phyloP scores from a whole-genome alignment of 2,329 filamentous ascomycete species.

The Fusarium sp. region DNA sequence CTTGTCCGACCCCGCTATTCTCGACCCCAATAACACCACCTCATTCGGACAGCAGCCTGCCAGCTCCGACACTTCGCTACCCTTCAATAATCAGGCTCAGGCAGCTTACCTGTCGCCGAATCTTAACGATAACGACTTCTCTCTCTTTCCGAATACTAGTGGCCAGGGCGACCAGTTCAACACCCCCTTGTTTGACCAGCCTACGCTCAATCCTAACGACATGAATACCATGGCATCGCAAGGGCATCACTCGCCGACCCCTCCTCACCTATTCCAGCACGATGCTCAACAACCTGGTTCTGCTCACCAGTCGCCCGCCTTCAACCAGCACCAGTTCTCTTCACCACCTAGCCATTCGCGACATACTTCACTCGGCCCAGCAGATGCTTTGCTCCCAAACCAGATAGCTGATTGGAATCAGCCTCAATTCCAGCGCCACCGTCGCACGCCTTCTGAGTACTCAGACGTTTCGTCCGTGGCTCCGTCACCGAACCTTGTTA shows the following conservation, averaged over 20 bases:
- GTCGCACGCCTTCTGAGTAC: slow-evolving; percentile 87
- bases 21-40: slow-evolving; percentile 52
- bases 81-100: slow-evolving; percentile 55
- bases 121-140: slow-evolving; percentile 67
- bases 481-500: slow-evolving; percentile 82
- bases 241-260: slow-evolving; percentile 64
- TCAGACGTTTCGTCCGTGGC: slow-evolving; percentile 90
- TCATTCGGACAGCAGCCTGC: slow-evolving; percentile 55
- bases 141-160: slow-evolving; percentile 67
- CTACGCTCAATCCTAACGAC: slow-evolving; percentile 56
- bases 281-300: slow-evolving; percentile 59
- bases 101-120: slow-evolving; percentile 59
- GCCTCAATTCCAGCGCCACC: slow-evolving; percentile 79
- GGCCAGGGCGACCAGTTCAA: slow-evolving; percentile 67
- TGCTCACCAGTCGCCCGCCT: slow-evolving; percentile 65
- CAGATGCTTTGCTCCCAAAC: slow-evolving; percentile 64
- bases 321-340: slow-evolving; percentile 65
- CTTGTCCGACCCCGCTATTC: slow-evolving; percentile 50
- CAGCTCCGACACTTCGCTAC: slow-evolving; percentile 49
- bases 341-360: slow-evolving; percentile 63
- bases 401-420: slow-evolving; percentile 64
- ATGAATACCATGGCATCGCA: slow-evolving; percentile 65
- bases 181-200: slow-evolving; percentile 66
- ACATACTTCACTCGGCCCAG: slow-evolving; percentile 65
- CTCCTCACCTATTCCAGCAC: slow-evolving; percentile 63